Conservation (phyloP, 192 early-diverging fungal genomes). For the Piromyces sp. region DNA sequence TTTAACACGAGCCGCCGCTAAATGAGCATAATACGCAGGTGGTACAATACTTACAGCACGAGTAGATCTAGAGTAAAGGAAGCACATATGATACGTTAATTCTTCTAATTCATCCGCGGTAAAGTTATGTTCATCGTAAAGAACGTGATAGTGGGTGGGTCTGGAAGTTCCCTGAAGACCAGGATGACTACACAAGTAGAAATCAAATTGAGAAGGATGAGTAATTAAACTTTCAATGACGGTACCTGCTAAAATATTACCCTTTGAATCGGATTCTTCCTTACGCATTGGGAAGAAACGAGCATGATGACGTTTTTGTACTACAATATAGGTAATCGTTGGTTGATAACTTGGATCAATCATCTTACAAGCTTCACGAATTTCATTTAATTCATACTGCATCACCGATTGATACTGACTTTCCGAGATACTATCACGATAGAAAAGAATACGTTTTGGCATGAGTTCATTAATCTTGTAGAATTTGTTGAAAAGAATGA, state of each 20-base stretch:
- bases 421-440: slow-evolving; percentile 67
- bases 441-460: slow-evolving; percentile 40
- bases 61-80: background rate
- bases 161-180: slow-evolving; percentile 86
- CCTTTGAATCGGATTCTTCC: slow-evolving; percentile 29
- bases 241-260: slow-evolving; percentile 40
- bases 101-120: slow-evolving; percentile 60
- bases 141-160: slow-evolving; percentile 77
- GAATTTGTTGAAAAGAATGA: slow-evolving; percentile 33
- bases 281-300: slow-evolving; percentile 44
- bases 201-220: slow-evolving; percentile 35
- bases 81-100: slow-evolving; percentile 12
- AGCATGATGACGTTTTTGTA: slow-evolving; percentile 81
- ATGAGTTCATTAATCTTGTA: slow-evolving; percentile 34
- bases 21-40: background rate
- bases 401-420: slow-evolving; percentile 63
- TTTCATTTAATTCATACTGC: slow-evolving; percentile 54
- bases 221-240: slow-evolving; percentile 34
- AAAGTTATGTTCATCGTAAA: slow-evolving; percentile 74
- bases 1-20: background rate
- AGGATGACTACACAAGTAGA: slow-evolving; percentile 69
- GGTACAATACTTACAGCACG: background rate
- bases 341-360: slow-evolving; percentile 58
- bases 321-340: slow-evolving; percentile 61
- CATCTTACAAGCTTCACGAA: slow-evolving; percentile 36